phyloP scores from a whole-genome alignment of 176 grass and related monocot species.

The Carex kokanica region DNA sequence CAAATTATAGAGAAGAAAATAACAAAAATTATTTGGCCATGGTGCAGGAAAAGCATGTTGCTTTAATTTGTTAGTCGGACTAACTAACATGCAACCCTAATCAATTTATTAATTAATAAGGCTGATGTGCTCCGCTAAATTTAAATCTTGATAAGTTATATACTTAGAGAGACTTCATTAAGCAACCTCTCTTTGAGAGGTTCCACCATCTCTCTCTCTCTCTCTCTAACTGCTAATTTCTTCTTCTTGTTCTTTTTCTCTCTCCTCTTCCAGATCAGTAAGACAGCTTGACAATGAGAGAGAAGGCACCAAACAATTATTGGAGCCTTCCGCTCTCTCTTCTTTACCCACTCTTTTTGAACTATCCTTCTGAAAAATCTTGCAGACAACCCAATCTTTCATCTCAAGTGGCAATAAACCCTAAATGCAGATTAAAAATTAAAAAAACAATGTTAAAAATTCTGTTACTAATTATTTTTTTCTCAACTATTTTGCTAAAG shows the following conservation, averaged over 20 bases:
- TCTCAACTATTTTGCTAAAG: background rate
- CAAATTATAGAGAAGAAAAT: background rate
- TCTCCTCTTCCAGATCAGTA: conserved; percentile 17
- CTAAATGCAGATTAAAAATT: background rate
- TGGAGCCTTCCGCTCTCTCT: conserved; percentile 9
- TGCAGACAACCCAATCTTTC: conserved; percentile 65
- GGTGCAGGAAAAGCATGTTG: conserved; percentile 22
- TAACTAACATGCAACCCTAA: conserved; percentile 24
- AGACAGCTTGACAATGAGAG: conserved; percentile 55
- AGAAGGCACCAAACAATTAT: conserved; percentile 16
- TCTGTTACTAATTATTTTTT: background rate
- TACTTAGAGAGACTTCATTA: background rate
- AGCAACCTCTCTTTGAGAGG: conserved; percentile 19
- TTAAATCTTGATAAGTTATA: background rate
- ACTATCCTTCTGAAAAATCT: conserved; percentile 48
- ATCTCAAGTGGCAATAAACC: conserved; percentile 11
- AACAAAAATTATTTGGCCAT: conserved; percentile 11
- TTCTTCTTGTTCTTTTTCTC: conserved; percentile 34
- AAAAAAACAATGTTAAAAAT: background rate
- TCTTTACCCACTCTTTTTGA: conserved; percentile 9
- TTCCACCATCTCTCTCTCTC: background rate
- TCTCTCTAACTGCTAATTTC: conserved; percentile 42
- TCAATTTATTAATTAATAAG: conserved; percentile 3
- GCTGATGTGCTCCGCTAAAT: background rate
- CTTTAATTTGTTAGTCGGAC: conserved; percentile 12